phyloP scores from a whole-genome alignment of 140 eudicot genomes.

The Oenanthe javanica region DNA sequence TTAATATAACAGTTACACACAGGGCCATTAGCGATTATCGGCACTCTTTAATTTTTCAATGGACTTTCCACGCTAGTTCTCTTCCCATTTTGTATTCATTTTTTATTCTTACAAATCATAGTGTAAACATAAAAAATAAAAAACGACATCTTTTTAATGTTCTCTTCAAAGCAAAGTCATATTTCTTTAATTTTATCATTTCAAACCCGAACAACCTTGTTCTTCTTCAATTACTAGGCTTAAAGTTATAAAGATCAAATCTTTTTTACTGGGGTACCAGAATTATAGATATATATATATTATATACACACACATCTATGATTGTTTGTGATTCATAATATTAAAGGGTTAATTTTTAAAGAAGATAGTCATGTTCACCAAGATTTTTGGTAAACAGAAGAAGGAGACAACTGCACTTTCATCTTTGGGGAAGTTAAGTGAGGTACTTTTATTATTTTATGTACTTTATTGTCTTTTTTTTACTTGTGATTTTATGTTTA shows the following conservation, averaged over 20 bases:
- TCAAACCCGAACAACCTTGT: not conserved
- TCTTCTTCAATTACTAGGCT: not conserved
- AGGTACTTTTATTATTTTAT: constrained; percentile 15
- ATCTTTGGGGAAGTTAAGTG: constrained; percentile 32
- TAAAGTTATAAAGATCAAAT: not conserved
- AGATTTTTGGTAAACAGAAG: constrained; percentile 36
- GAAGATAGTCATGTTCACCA: constrained; percentile 22
- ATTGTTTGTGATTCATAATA: not conserved
- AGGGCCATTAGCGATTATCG: too few species aligned
- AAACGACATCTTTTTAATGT: not conserved
- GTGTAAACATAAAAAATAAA: not conserved
- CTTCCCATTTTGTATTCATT: not conserved
- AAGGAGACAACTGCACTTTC: constrained; percentile 27
- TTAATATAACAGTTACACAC: too few species aligned
- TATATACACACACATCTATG: not conserved
- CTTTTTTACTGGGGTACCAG: not conserved
- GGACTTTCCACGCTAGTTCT: not conserved
- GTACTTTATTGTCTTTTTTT: not conserved
- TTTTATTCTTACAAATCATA: not conserved
- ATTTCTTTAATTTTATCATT: not conserved
- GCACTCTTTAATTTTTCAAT: not conserved
- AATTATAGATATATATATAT: not conserved
- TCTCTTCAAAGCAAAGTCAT: not conserved
- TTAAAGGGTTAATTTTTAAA: not conserved
- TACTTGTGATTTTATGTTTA: not conserved